Conservation (phyloP, 2,329 filamentous ascomycete genomes). For the Pseudodiploospora longispora region DNA sequence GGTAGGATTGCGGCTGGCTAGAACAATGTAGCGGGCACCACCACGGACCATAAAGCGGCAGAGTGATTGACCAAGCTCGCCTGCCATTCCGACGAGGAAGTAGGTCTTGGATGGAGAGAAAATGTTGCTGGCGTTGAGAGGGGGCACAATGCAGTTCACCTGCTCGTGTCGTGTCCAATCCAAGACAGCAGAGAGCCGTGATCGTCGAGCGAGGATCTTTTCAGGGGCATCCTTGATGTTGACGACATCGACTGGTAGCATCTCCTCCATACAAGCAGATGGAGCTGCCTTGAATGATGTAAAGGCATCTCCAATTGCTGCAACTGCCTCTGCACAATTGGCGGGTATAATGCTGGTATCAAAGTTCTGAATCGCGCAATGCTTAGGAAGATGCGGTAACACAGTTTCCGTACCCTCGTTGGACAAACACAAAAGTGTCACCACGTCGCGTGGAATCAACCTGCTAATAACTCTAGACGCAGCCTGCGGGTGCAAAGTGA, state of each 20-base stretch:
- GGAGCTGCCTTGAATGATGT: too few relatives aligned
- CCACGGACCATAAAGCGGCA: conserved; percentile 1
- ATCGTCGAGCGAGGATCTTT: not conserved
- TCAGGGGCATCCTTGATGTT: not conserved
- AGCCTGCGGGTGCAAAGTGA: not conserved
- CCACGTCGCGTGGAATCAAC: not conserved
- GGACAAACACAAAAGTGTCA: not conserved
- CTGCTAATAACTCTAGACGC: not conserved
- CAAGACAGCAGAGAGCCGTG: not conserved
- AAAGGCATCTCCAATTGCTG: not conserved
- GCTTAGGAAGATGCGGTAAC: not conserved
- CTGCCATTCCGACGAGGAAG: not conserved
- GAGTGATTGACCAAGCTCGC: not conserved
- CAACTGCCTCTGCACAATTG: too few relatives aligned
- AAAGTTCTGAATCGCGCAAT: not conserved
- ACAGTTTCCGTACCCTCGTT: not conserved
- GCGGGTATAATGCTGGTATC: not conserved
- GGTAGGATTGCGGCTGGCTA: not conserved
- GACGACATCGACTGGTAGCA: not conserved
- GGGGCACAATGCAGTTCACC: not conserved
- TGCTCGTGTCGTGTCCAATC: not conserved
- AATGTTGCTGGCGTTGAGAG: not conserved
- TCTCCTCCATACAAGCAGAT: not conserved
- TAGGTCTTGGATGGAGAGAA: conserved; percentile 2
- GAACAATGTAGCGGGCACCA: not conserved